Evolutionary conservation across 768 basidiomycete genomes (phyloP).

Genomic region (Lentinula sp.): DNA sequence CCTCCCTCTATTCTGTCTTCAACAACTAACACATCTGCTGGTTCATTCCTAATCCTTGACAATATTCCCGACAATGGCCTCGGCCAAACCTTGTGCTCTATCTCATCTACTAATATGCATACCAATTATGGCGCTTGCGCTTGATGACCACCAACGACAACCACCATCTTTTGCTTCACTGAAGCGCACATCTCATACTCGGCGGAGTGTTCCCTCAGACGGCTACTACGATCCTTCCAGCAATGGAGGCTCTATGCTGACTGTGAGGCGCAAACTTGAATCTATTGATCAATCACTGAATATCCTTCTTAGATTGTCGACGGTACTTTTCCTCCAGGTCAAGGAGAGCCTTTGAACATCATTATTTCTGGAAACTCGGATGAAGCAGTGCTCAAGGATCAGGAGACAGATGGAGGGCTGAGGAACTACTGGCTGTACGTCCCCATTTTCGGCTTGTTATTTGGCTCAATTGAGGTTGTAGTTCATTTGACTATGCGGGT

Average conservation of each 20-base stretch:
- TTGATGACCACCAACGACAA: background rate
- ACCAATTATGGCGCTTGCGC: background rate
- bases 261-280: conserved; percentile 39
- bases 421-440: conserved; percentile 79
- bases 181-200: background rate
- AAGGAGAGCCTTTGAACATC: conserved; percentile 83
- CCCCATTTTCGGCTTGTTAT: background rate
- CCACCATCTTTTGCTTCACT: background rate
- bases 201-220: conserved; percentile 35
- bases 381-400: conserved; percentile 55
- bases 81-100: background rate
- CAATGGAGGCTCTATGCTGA: conserved; percentile 64
- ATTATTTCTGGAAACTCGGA: conserved; percentile 80
- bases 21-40: background rate
- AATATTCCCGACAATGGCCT: background rate
- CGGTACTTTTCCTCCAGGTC: conserved; percentile 59
- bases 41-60: background rate
- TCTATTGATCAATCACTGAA: background rate
- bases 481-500: conserved; percentile 64
- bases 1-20: background rate
- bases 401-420: conserved; percentile 60
- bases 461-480: conserved; percentile 16
- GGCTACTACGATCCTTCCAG: conserved; percentile 58
- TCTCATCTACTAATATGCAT: background rate
- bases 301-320: conserved; percentile 36